phyloP scores from a whole-genome alignment of 1,139 yeast genomes.

The Taphrina communis region DNA sequence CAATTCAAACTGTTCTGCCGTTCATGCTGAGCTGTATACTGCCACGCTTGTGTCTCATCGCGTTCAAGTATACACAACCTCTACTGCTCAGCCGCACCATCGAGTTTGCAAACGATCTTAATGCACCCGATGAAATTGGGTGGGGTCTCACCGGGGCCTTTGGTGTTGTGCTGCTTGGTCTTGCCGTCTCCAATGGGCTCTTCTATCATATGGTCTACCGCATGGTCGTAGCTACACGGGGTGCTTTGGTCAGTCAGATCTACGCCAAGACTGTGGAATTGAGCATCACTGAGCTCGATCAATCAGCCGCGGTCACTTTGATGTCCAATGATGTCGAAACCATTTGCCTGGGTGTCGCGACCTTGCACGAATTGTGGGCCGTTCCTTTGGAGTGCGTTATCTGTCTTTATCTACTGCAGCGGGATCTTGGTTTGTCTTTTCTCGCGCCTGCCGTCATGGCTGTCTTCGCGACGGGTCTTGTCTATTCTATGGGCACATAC shows the following conservation, averaged over 20 bases:
- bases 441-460: constrained; percentile 65
- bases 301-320: constrained; percentile 72
- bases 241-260: constrained; percentile 69
- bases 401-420: constrained; percentile 66
- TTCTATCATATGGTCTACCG: constrained; percentile 8
- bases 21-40: neutral
- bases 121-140: neutral
- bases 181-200: constrained; percentile 3
- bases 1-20: neutral
- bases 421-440: constrained; percentile 74
- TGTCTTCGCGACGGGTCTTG: neutral
- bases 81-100: constrained; percentile 8
- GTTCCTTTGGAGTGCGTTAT: constrained; percentile 71
- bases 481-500: neutral
- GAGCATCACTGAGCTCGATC: constrained; percentile 64
- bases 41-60: constrained; percentile 1
- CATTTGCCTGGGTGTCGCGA: constrained; percentile 69
- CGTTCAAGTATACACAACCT: constrained; percentile 6
- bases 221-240: constrained; percentile 51
- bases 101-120: neutral
- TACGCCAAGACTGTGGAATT: constrained; percentile 69
- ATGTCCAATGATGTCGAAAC: constrained; percentile 83
- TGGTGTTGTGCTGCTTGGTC: constrained; percentile 11
- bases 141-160: constrained; percentile 10
- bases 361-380: constrained; percentile 68